Percentiles rank a stretch among this genome's conserved stretches.
Evolutionary conservation across 2,329 filamentous ascomycete genomes (phyloP).

Genomic region (Fusarium sp.): DNA sequence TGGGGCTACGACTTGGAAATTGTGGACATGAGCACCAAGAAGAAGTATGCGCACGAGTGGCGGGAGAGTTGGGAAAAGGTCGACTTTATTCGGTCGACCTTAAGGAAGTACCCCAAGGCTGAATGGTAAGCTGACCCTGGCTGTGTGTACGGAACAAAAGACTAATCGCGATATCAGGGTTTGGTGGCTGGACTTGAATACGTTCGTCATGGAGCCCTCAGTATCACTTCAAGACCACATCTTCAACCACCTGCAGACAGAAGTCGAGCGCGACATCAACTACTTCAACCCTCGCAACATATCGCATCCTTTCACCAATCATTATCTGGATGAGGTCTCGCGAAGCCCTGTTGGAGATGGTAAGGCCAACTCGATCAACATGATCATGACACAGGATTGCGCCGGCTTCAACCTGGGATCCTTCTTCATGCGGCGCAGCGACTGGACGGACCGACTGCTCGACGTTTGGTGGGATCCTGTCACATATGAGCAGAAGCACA

Average conservation of each 20-base stretch:
- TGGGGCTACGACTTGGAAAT: conserved; percentile 98
- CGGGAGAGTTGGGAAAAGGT: conserved; percentile 99
- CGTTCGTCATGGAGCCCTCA: conserved; percentile 95
- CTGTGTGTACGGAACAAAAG: neutral
- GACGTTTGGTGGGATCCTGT: conserved; percentile 99
- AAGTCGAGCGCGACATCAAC: conserved; percentile 95
- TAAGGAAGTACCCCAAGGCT: conserved; percentile 93
- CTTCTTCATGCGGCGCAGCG: conserved; percentile 87
- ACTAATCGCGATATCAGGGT: conserved; percentile 76
- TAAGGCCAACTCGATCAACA: conserved; percentile 80
- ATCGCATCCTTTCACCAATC: conserved; percentile 78
- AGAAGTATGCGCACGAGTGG: conserved; percentile 98
- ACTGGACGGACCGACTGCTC: conserved; percentile 90
- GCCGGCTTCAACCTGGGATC: conserved; percentile 95
- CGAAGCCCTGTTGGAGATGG: conserved; percentile 81
- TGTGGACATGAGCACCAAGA: conserved; percentile 98
- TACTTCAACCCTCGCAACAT: conserved; percentile 95
- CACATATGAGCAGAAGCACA: conserved; percentile 96
- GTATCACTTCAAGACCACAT: conserved; percentile 91
- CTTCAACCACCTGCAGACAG: conserved; percentile 79
- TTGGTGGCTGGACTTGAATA: conserved; percentile 99
- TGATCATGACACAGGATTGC: conserved; percentile 93
- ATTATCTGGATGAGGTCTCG: conserved; percentile 80
- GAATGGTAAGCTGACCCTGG: conserved; percentile 77
- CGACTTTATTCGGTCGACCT: conserved; percentile 86